A percentile compares a stretch with the other conserved stretches of the same genome.
Evolutionary conservation across 2,329 filamentous ascomycete species (phyloP).

Genomic region (Colletotrichum paranaense): DNA sequence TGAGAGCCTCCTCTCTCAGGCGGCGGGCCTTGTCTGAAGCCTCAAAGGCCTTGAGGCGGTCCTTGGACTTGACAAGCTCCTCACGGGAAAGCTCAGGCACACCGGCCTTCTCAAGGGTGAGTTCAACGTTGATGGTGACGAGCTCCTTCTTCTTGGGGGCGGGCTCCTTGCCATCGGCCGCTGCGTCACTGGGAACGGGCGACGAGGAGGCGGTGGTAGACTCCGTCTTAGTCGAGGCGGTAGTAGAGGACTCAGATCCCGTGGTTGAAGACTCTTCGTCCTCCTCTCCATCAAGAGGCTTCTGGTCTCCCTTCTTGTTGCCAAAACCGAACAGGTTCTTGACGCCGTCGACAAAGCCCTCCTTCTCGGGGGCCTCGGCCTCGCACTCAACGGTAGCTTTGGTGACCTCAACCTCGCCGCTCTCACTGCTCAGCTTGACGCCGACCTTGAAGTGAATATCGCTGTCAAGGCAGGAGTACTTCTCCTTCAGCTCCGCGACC

Average conservation of each 20-base stretch:
- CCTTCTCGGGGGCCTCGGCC: conserved; percentile 77
- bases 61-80: conserved; percentile 65
- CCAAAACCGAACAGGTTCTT: conserved; percentile 98
- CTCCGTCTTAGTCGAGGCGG: conserved; percentile 38
- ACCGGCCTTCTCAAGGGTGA: conserved; percentile 61
- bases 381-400: conserved; percentile 88
- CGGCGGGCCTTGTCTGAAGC: conserved; percentile 82
- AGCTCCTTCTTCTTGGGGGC: conserved; percentile 71
- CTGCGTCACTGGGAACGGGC: conserved; percentile 60
- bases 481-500: conserved; percentile 81
- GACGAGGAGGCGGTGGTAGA: conserved; percentile 42
- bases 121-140: conserved; percentile 64
- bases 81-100: conserved; percentile 60
- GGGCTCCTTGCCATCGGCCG: conserved; percentile 59
- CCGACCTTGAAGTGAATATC: conserved; percentile 86
- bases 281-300: conserved; percentile 74
- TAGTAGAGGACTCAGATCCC: conserved; percentile 57
- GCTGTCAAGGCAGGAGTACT: conserved; percentile 79
- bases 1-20: conserved; percentile 86
- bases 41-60: conserved; percentile 86
- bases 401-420: conserved; percentile 83
- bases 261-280: conserved; percentile 47
- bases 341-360: conserved; percentile 88
- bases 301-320: conserved; percentile 77
- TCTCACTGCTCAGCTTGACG: conserved; percentile 76